A percentile compares a stretch with the other conserved stretches of the same genome.
phyloP scores from a whole-genome alignment of 768 basidiomycete genomes.

The Mrakia blollopis region DNA sequence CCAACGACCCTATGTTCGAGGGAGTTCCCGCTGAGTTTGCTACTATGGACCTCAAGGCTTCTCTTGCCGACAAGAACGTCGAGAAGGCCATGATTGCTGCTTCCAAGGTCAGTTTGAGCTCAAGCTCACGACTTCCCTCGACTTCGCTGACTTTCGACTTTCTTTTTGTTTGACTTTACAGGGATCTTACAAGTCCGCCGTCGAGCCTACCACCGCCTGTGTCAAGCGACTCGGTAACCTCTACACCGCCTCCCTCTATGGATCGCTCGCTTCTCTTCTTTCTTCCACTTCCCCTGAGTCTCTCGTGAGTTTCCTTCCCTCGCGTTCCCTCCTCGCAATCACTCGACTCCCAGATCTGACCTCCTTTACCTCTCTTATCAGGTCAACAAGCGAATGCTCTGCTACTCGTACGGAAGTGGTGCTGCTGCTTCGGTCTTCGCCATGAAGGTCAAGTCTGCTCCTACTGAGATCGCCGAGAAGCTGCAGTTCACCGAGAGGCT shows the following conservation, averaged over 20 bases:
- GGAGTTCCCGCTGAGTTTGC: conserved; percentile 65
- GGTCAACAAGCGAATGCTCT: conserved; percentile 71
- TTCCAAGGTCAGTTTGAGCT: conserved; percentile 53
- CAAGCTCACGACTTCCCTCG: background rate
- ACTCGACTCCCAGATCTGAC: background rate
- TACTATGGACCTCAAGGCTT: conserved; percentile 58
- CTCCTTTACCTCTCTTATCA: conserved; percentile 35
- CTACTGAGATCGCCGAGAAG: conserved; percentile 70
- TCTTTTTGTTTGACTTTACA: background rate
- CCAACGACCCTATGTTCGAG: conserved; percentile 57
- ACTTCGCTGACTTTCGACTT: background rate
- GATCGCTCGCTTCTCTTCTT: conserved; percentile 82
- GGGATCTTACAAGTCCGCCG: conserved; percentile 63
- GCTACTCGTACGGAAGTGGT: conserved; percentile 96
- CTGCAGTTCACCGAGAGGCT: conserved; percentile 74
- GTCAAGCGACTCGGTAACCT: conserved; percentile 93
- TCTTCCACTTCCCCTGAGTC: conserved; percentile 64
- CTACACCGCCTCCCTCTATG: conserved; percentile 95
- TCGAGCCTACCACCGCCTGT: conserved; percentile 76
- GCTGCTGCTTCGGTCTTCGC: conserved; percentile 94
- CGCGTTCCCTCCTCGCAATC: conserved; percentile 1
- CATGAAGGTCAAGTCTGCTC: conserved; percentile 79
- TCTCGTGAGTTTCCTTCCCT: conserved; percentile 45
- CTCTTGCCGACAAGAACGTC: conserved; percentile 86
- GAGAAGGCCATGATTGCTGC: conserved; percentile 89